phyloP scores from a whole-genome alignment of 2,329 filamentous ascomycete species.

The Scedosporium boydii region DNA sequence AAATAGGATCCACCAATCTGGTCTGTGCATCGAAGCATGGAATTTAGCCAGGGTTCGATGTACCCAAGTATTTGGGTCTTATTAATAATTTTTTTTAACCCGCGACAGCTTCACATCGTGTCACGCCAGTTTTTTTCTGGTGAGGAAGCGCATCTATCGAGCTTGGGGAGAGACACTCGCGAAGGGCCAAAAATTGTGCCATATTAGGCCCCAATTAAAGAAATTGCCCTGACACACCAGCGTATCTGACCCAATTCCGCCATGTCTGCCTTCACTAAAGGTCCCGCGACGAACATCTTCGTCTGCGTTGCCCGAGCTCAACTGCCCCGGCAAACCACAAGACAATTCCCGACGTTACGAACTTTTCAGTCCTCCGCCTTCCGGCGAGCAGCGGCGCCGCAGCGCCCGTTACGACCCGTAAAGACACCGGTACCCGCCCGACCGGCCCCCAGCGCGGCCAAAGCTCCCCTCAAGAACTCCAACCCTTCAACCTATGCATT shows the following conservation, averaged over 20 bases:
- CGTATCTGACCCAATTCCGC: not conserved
- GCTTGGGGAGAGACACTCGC: not conserved
- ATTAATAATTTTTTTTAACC: not conserved
- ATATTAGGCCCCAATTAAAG: not conserved
- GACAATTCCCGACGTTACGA: slow-evolving; percentile 1
- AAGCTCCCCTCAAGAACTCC: slow-evolving; percentile 8
- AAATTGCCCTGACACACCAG: not conserved
- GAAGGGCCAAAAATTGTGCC: not conserved
- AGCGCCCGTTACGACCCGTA: not conserved
- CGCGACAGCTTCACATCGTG: not conserved
- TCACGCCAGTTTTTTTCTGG: not conserved
- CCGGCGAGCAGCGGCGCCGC: not conserved
- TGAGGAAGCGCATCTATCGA: not conserved
- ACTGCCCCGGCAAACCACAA: slow-evolving; percentile 6
- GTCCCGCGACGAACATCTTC: slow-evolving; percentile 3
- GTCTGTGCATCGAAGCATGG: not conserved
- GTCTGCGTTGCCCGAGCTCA: slow-evolving; percentile 2
- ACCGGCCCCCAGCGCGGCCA: slow-evolving; percentile 5
- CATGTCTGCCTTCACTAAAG: slow-evolving; percentile 4
- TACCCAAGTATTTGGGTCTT: not conserved
- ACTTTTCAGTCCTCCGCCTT: slow-evolving; percentile 9
- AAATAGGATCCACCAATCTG: not conserved
- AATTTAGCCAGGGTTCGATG: not conserved
- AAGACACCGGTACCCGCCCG: not conserved
- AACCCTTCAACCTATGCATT: slow-evolving; percentile 28